Base-by-base conservation (phyloP, 257 asterid species). In the Primulina eburnea region DNA sequence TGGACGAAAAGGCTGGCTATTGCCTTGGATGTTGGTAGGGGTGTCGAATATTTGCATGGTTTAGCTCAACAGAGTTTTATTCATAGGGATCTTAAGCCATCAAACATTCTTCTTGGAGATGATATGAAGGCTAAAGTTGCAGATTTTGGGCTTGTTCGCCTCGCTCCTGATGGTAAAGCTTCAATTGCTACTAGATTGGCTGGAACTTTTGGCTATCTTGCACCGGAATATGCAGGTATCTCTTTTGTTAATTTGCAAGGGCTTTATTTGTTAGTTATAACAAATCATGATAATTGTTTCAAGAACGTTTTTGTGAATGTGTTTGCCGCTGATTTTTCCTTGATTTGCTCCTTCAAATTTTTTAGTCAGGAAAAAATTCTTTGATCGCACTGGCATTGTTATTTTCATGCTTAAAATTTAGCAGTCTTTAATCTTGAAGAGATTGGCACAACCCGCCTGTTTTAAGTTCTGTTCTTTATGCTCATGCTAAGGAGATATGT, bases 81-180 rank as follows among this genome's bases (percentile, higher is more conserved):
- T 50, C 57, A 50, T 50, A 50, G 57, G 57, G 57, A 50, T 50
- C 57, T 50, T 50, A 50, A 50, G 16, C 57, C 57, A 50, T 62
- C 67, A 0, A 62, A 62, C 26, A 62, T 62, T 29, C 67, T 62
- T 62, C 47, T 62, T 35, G 26, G 50, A 5, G 67, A 62, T 62
- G 67, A 50, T 17, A 62, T 62, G 67, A 35, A 26, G 37, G 67
- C 67, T 32, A 62, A 62, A 32, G 67, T 62, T 62, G 43, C 67
- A 30, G 67, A 62, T 62, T 62, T 62, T 64, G 76, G 76, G 56
- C 76, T 71, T 43, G 76, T 71, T 63, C 76, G 76, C 69, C 76
- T 71, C n/a, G 76, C 69, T 33, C 76, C 76, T 7, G 76, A 71
- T 4, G 76, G 76, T 30, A 63, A 71, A 71, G 62, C 70, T 35